Percentiles rank a stretch among this genome's conserved stretches.
Conservation (phyloP, 768 basidiomycete genomes). For the Russula earlei region DNA sequence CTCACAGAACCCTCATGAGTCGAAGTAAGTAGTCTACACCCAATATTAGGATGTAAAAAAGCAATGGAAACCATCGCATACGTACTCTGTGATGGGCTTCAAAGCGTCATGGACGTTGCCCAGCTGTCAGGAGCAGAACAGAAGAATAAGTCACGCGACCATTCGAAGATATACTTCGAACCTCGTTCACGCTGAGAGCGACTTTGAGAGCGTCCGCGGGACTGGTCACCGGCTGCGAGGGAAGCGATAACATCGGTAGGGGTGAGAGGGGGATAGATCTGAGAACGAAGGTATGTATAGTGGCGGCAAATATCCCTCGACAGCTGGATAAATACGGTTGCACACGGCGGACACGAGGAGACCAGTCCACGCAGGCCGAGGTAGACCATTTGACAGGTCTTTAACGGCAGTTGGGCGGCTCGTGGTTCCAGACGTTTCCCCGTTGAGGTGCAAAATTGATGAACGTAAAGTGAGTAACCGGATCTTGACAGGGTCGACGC, state of each 20-base stretch:
- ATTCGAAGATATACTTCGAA: not conserved
- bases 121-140: slow-evolving; percentile 31
- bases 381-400: not conserved
- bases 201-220: not conserved
- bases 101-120: slow-evolving; percentile 48
- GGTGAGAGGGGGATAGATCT: not conserved
- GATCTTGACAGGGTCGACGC: not conserved
- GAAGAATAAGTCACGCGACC: slow-evolving; percentile 9
- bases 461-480: not conserved
- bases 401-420: not conserved
- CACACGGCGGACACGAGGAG: slow-evolving; percentile 1
- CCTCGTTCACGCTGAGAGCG: slow-evolving; percentile 7
- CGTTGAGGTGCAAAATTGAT: not conserved
- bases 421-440: not conserved
- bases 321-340: not conserved
- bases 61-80: slow-evolving; percentile 2
- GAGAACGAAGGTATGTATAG: not conserved
- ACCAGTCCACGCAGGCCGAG: not conserved
- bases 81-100: slow-evolving; percentile 52
- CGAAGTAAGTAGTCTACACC: slow-evolving; percentile 39
- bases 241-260: slow-evolving; percentile 7
- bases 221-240: not conserved
- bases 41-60: not conserved
- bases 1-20: slow-evolving; percentile 37
- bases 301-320: slow-evolving; percentile 10